Evolutionary conservation across 306 rosid genomes (phyloP).

Genomic region (Trichosanthes cucumerina): DNA sequence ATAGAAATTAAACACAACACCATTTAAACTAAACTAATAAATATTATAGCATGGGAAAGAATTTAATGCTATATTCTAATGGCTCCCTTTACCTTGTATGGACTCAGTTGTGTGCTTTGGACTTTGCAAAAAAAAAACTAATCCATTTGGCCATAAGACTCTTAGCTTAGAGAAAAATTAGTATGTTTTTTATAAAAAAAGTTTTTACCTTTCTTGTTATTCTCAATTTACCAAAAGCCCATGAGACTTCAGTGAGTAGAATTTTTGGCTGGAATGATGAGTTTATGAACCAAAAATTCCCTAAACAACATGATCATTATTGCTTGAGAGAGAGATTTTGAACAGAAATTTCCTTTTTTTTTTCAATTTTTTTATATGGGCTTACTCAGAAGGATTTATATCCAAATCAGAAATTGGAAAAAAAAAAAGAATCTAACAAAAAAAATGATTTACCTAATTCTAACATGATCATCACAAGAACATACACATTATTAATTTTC

Average conservation of each 20-base stretch:
- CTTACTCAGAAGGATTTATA: background rate
- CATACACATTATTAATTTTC: background rate
- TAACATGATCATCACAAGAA: background rate
- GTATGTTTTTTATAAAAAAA: background rate
- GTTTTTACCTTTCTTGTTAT: background rate
- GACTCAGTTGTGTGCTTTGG: background rate
- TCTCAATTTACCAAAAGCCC: background rate
- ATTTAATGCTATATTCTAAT: too few species aligned
- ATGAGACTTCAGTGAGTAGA: background rate
- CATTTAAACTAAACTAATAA: too few species aligned
- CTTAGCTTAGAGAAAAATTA: background rate
- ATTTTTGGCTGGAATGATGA: conserved; percentile 1
- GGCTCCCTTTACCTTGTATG: too few species aligned
- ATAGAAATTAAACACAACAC: too few species aligned
- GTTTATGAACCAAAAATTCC: background rate
- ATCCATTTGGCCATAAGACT: background rate
- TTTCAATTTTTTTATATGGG: background rate
- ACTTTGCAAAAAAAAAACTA: background rate
- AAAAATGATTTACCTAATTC: background rate
- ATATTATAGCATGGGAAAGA: too few species aligned
- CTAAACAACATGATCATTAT: background rate
- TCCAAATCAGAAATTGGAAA: background rate
- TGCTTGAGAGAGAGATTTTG: background rate
- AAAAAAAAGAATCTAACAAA: background rate
- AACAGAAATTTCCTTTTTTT: background rate